Base-by-base conservation (phyloP, 2,329 filamentous ascomycete species). In the Fusarium sp. region DNA sequence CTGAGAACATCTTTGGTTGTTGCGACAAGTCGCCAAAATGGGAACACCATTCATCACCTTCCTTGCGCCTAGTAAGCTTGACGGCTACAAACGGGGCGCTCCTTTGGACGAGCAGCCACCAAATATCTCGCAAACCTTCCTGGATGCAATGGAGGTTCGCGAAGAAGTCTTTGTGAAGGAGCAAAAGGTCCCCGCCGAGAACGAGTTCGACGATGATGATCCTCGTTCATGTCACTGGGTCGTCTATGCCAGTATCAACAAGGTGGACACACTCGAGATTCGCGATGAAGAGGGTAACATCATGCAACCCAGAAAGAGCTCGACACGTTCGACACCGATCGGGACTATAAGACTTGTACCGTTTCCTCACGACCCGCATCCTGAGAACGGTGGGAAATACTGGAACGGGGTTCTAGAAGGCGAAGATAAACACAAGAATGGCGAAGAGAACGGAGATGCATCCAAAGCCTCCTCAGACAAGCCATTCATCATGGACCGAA, bases 201-300 rank as follows among this genome's bases (percentile, higher is more conserved):
- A 89, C 70, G 95, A 98, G 79, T 86, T 93, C 71, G 95, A 98
- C 82, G 82, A 85, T 2, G 94, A 98, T 77, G 95, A 98, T 79
- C 72, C 86, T 2, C 88, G 92, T 38, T 91, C 89, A 72, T 95
- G 91, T 81, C 94, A 98, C 80, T 97, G 93, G 92, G 91, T 97
- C 30, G 84, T 91, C n/a, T 97, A 97, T 80, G 89, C 89, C 50
- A 89, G 86, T 18, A 85, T 91, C 59, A 86, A 86, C 57, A 83
- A 80, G 51, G 81, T 78, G 6, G 80, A 81, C 46, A 79, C 80
- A 63, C 77, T 78, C 8, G 84, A 86, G 77, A 73, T 82, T 46
- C 81, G 80, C 29, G 82, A 87, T 74, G 78, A 81, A 8, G 73
- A 75, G n/a, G 82, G 81, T 61, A 78, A 81, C 34, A 75, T 85